Percentiles rank a stretch among this genome's conserved stretches.
phyloP scores from a whole-genome alignment of 129 eudicot genomes.

The Glebionis coronaria region DNA sequence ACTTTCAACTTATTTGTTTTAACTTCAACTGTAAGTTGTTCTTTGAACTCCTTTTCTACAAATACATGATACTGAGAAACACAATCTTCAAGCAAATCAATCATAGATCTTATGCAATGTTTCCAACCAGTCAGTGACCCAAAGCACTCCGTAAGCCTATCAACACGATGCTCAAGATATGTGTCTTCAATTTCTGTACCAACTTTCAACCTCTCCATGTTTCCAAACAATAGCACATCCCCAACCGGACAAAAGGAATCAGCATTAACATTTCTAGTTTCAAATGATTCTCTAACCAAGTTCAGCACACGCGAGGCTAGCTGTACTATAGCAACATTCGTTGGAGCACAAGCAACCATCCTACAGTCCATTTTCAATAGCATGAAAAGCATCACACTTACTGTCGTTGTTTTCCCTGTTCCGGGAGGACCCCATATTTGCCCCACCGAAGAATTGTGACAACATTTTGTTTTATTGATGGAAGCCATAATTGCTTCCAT shows the following conservation, averaged over 20 bases:
- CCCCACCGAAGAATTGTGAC: slow-evolving; percentile 28
- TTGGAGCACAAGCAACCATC: slow-evolving; percentile 37
- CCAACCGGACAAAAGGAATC: slow-evolving; percentile 32
- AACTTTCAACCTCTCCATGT: slow-evolving; percentile 44
- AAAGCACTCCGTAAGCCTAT: slow-evolving; percentile 44
- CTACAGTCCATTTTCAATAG: slow-evolving; percentile 38
- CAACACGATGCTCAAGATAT: slow-evolving; percentile 46
- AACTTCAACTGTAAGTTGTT: slow-evolving; percentile 4
- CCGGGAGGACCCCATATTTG: slow-evolving; percentile 86
- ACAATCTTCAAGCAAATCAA: slow-evolving; percentile 43
- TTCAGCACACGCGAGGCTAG: slow-evolving; percentile 47
- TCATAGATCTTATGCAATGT: slow-evolving; percentile 40
- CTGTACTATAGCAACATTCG: slow-evolving; percentile 39
- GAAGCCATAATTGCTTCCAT: slow-evolving; percentile 31
- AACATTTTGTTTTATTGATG: slow-evolving; percentile 22
- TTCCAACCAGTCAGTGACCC: slow-evolving; percentile 52
- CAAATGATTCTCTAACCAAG: slow-evolving; percentile 23
- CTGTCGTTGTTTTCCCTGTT: slow-evolving; percentile 67
- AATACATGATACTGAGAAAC: slow-evolving; percentile 30
- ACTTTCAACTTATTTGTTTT: slow-evolving; percentile 1
- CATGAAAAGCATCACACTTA: slow-evolving; percentile 30
- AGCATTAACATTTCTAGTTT: slow-evolving; percentile 15
- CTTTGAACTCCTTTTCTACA: slow-evolving; percentile 32
- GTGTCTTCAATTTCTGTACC: slow-evolving; percentile 41
- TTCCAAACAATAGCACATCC: slow-evolving; percentile 54